Conservation (phyloP, 768 basidiomycete genomes). For the Cystoderma amianthinum region DNA sequence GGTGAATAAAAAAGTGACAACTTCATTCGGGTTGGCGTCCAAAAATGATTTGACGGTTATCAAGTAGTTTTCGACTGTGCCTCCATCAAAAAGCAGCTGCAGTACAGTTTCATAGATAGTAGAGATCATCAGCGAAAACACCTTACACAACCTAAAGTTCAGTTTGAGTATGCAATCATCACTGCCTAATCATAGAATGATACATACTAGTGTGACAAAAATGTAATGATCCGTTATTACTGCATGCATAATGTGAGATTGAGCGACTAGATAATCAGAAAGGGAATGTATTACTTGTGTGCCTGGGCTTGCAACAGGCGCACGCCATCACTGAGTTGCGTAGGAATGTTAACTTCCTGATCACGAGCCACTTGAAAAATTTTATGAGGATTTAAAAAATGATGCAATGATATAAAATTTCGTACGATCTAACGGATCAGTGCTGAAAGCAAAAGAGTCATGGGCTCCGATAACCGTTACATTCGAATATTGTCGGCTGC, state of each 20-base stretch:
- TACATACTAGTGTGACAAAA: conserved; percentile 62
- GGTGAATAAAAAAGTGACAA: conserved; percentile 59
- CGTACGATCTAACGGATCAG: conserved; percentile 39
- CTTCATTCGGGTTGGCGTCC: conserved; percentile 56
- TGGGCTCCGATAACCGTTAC: conserved; percentile 42
- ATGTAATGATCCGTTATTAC: conserved; percentile 38
- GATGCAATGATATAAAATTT: conserved; percentile 2
- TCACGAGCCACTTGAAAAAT: conserved; percentile 35
- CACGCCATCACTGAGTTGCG: conserved; percentile 44
- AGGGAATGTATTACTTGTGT: conserved; percentile 28
- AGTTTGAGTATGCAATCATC: neutral
- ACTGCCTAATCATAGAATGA: conserved; percentile 1
- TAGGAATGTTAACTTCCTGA: conserved; percentile 43
- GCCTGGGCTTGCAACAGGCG: conserved; percentile 56
- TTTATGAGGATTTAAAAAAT: neutral
- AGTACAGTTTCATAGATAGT: neutral
- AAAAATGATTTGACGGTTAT: conserved; percentile 47
- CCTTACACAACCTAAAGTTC: conserved; percentile 25
- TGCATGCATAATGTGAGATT: conserved; percentile 5
- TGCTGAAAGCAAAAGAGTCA: conserved; percentile 47
- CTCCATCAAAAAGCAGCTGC: conserved; percentile 47
- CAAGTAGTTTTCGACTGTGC: conserved; percentile 41
- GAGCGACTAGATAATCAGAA: neutral
- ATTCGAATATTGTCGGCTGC: conserved; percentile 47
- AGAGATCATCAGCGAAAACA: neutral